Evolutionary conservation across 345 rosid species (phyloP).

Genomic region (Sonneratia alba): DNA sequence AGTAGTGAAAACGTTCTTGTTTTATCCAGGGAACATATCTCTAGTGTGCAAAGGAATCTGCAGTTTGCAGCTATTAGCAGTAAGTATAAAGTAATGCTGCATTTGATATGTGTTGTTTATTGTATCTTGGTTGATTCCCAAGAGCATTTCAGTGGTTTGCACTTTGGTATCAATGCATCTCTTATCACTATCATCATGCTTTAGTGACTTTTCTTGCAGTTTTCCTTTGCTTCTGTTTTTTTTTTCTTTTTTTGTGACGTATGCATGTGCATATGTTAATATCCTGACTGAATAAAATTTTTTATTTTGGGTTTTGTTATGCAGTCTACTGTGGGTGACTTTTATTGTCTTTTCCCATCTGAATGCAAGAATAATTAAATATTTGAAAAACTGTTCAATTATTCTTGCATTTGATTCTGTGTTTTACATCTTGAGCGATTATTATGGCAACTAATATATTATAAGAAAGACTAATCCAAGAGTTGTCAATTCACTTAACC

Average conservation of each 20-base stretch:
- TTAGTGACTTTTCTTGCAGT: background rate
- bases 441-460: background rate
- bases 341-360: too few species aligned
- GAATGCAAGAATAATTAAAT: too few species aligned
- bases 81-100: constrained; percentile 26
- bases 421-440: background rate
- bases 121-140: background rate
- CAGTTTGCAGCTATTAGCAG: constrained; percentile 71
- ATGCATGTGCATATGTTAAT: background rate
- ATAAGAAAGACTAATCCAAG: background rate
- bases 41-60: constrained; percentile 71
- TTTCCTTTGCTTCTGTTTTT: too few species aligned
- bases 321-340: too few species aligned
- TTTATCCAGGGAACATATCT: constrained; percentile 64
- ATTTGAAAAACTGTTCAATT: too few species aligned
- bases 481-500: background rate
- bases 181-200: background rate
- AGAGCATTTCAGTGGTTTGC: too few species aligned
- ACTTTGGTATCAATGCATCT: background rate
- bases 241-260: background rate
- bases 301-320: background rate
- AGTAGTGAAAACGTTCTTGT: background rate
- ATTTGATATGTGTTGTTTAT: background rate
- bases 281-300: background rate
- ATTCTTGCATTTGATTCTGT: background rate